Base-by-base conservation (phyloP, 176 grass and related monocot genomes). In the Coix lacrymajobi region DNA sequence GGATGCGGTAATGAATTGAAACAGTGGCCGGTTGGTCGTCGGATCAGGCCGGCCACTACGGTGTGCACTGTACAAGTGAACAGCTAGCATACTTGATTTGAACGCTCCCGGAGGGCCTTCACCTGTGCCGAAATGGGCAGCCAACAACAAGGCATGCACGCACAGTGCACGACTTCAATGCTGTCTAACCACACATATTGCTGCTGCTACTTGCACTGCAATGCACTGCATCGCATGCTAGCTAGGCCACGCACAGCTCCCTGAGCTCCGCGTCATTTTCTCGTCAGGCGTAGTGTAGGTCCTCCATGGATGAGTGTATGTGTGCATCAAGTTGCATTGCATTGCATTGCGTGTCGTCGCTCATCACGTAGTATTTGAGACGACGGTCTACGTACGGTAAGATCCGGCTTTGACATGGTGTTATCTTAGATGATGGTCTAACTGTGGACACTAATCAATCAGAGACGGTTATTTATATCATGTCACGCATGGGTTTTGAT, bases 111-210 rank as follows among this genome's bases (percentile, higher is more conserved):
- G 76, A 78, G 78, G 69, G 76, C 48, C 78, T 56, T 81, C 62
- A 16, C 31, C 71, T 56, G 79, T 82, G 65, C 83, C 44, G 83
- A 81, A 66, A 86, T 83, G 83, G 83, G 76, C 71, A 80, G 15
- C 85, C 76, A 30, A 17, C 48, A 28, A 38, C 36, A 66, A 8
- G 29, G 41, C 88, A 82, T 72, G 88, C 71, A 13, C 63, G 26
- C 79, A 86, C 73, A 90, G 79, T 86, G 12, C 26, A 57, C 79
- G 33, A 2, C 84, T 86, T 86, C 36, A 90, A 83, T 90, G 88
- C 79, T 57, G 61, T 41, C 83, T 32, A 81, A 69, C 76, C 39
- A 69, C 71, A 29, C 62, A 25, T 49, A 25, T 49, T 63, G 13
- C 69, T 46, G n/a, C 62, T 66, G 6, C 36, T 25, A 0, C 22